phyloP scores from a whole-genome alignment of 2,329 filamentous ascomycete genomes.

The Botryotinia calthae region DNA sequence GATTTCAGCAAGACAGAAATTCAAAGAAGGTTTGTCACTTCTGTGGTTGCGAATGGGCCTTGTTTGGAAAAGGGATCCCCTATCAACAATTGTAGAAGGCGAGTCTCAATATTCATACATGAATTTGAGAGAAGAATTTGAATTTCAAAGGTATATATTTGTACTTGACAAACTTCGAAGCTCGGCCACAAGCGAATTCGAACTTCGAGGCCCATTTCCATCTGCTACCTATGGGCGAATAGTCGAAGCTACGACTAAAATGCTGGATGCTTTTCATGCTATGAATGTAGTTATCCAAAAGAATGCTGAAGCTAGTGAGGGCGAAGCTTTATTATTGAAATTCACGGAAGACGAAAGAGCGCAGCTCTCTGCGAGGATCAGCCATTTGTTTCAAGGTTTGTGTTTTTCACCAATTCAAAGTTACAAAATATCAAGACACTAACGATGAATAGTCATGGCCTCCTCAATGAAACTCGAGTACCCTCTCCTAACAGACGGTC shows the following conservation, averaged over 20 bases:
- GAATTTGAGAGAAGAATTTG: conserved; percentile 81
- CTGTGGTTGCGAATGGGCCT: conserved; percentile 92
- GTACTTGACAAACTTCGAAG: conserved; percentile 71
- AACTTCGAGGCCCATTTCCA: conserved; percentile 84
- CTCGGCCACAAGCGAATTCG: conserved; percentile 80
- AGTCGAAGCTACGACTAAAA: conserved; percentile 74
- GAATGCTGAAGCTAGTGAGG: conserved; percentile 69
- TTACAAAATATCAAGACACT: conserved; percentile 26
- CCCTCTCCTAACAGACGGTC: conserved; percentile 74
- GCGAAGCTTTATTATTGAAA: conserved; percentile 75
- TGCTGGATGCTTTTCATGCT: conserved; percentile 91
- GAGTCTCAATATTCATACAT: conserved; percentile 67
- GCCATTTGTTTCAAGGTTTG: conserved; percentile 67
- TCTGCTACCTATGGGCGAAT: conserved; percentile 69
- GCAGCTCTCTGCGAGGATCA: conserved; percentile 82
- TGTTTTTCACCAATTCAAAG: not conserved
- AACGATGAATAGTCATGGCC: conserved; percentile 63
- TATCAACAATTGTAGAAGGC: conserved; percentile 68
- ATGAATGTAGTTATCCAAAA: conserved; percentile 92
- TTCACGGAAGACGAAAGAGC: conserved; percentile 77
- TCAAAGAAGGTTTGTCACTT: conserved; percentile 86
- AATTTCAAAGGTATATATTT: conserved; percentile 74
- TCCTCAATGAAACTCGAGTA: conserved; percentile 94
- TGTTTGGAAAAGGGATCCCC: conserved; percentile 91
- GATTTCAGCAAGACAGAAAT: conserved; percentile 82